These are phyloP conservation scores for Polygonum aviculare DNA, from an alignment of 148 eudicot species.

Conservation along the genomic window DNA sequence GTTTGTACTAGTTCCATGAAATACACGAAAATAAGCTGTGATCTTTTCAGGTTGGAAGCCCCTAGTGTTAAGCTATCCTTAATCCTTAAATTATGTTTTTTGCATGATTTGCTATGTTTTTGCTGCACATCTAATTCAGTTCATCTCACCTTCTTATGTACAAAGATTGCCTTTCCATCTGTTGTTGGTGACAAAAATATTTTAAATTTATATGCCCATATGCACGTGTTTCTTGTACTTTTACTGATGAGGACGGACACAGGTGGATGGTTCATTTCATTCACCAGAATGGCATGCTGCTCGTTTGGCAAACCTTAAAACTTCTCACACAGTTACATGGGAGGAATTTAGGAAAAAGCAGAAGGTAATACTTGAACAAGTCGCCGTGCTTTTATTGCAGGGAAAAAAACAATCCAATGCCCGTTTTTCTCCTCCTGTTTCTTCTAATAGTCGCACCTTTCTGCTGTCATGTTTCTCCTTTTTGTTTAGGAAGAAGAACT, in stretches of 20 bases:
- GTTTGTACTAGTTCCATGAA: neutral
- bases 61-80: neutral
- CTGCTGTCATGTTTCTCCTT: neutral
- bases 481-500: conserved; percentile 72
- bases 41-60: neutral
- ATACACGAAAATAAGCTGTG: neutral
- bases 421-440: neutral
- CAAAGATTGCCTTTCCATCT: neutral
- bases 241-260: conserved; percentile 83
- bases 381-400: neutral
- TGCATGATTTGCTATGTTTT: neutral
- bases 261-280: conserved; percentile 99
- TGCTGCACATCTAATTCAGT: neutral
- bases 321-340: conserved; percentile 96
- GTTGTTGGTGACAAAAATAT: neutral
- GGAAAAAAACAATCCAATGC: neutral
- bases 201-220: neutral
- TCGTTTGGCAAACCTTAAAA: conserved; percentile 94
- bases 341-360: conserved; percentile 94
- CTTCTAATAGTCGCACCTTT: neutral
- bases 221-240: conserved; percentile 21
- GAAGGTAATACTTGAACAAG: conserved; percentile 48
- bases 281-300: conserved; percentile 99
- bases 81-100: neutral
- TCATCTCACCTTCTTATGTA: neutral